These are phyloP conservation scores for Eugenia klotzschiana DNA, from an alignment of 441 rosid genomes.

Conservation along the genomic window DNA sequence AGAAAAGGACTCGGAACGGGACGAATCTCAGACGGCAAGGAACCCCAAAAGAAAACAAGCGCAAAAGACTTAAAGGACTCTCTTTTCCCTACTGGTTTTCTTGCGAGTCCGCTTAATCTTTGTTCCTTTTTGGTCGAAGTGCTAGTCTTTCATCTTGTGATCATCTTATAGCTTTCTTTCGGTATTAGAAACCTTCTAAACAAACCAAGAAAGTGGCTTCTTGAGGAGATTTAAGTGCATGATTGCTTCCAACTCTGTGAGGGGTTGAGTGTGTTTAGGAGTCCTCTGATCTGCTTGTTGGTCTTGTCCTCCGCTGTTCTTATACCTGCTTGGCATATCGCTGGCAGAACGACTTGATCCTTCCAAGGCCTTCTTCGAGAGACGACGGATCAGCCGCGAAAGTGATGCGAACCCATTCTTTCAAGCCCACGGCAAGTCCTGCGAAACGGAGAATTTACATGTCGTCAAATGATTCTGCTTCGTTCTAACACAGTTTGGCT, in stretches of 20 bases:
- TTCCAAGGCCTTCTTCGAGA: slow-evolving; percentile 37
- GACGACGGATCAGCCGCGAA: slow-evolving; percentile 49
- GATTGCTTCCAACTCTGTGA: neutral
- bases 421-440: slow-evolving; percentile 57
- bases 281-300: neutral
- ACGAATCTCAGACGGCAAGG: neutral
- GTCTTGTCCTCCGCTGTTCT: neutral
- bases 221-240: neutral
- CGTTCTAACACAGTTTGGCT: neutral
- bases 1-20: neutral
- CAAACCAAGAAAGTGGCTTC: neutral
- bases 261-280: neutral
- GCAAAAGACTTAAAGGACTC: neutral
- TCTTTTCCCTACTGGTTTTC: neutral
- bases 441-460: neutral
- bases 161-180: too few relatives aligned
- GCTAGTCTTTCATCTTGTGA: neutral
- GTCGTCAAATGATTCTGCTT: neutral
- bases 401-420: slow-evolving; percentile 51
- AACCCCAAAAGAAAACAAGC: neutral
- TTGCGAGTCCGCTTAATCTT: neutral
- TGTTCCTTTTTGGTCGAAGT: neutral
- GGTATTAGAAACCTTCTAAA: neutral
- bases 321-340: slow-evolving; percentile 23
- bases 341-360: slow-evolving; percentile 37